phyloP scores from a whole-genome alignment of 176 grass and related monocot genomes.

The Oryza brachyantha region DNA sequence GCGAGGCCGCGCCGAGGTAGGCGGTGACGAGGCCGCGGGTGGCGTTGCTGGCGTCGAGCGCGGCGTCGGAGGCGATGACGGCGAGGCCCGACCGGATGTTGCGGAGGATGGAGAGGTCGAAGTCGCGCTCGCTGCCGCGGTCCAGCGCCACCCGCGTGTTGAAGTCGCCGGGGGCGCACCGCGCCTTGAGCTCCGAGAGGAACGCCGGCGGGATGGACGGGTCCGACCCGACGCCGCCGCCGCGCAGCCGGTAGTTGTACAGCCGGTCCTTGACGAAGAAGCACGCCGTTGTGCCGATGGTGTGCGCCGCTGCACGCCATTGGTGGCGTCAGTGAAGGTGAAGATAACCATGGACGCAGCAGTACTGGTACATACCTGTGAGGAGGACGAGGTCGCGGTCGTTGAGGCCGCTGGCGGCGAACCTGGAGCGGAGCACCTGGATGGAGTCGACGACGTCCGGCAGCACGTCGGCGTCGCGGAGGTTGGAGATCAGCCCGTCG shows the following conservation, averaged over 20 bases:
- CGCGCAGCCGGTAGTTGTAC: slow-evolving; percentile 46
- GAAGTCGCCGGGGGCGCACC: slow-evolving; percentile 61
- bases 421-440: slow-evolving; percentile 50
- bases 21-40: slow-evolving; percentile 53
- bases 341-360: too few relatives aligned
- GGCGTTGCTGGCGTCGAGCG: slow-evolving; percentile 35
- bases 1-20: slow-evolving; percentile 31
- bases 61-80: slow-evolving; percentile 73
- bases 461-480: slow-evolving; percentile 63
- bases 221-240: slow-evolving; percentile 34
- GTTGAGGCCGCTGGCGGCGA: slow-evolving; percentile 52
- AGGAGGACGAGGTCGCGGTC: slow-evolving; percentile 86
- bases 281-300: slow-evolving; percentile 84
- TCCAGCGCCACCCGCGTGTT: slow-evolving; percentile 72
- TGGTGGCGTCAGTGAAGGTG: background rate
- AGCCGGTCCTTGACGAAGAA: slow-evolving; percentile 79
- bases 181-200: slow-evolving; percentile 53
- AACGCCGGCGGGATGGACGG: slow-evolving; percentile 61
- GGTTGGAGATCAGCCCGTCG: slow-evolving; percentile 55
- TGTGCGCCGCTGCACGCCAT: slow-evolving; percentile 62
- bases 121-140: slow-evolving; percentile 60
- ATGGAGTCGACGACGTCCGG: slow-evolving; percentile 60
- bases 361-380: slow-evolving; percentile 34
- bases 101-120: slow-evolving; percentile 65
- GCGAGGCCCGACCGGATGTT: slow-evolving; percentile 70